Evolutionary conservation across 495 filamentous ascomycete species (phyloP).

Genomic region (Talaromyces trachyspermus): DNA sequence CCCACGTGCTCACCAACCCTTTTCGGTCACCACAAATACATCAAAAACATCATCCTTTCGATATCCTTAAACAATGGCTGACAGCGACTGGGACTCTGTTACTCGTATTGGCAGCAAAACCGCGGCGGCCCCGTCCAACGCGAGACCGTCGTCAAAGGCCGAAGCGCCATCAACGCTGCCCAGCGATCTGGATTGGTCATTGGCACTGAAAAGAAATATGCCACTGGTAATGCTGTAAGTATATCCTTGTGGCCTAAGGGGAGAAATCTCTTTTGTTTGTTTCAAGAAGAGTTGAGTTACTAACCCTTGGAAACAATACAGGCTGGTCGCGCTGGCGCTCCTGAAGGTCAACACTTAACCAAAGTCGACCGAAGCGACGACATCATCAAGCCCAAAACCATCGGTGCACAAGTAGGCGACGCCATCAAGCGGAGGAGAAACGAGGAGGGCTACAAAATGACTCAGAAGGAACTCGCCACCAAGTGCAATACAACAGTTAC

Average conservation of each 20-base stretch:
- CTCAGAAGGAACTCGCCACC: constrained; percentile 91
- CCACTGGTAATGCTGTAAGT: constrained; percentile 70
- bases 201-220: constrained; percentile 89
- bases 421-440: constrained; percentile 71
- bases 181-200: constrained; percentile 69
- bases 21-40: not conserved
- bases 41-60: not conserved
- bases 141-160: constrained; percentile 83
- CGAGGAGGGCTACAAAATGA: constrained; percentile 74
- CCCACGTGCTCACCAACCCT: too few species aligned
- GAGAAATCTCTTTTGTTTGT: not conserved
- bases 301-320: constrained; percentile 17
- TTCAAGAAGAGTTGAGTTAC: not conserved
- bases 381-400: constrained; percentile 91
- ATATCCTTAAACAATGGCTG: constrained; percentile 2
- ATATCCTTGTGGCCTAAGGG: too few species aligned
- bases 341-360: constrained; percentile 90
- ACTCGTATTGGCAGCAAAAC: constrained; percentile 90
- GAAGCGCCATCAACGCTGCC: constrained; percentile 83
- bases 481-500: constrained; percentile 83
- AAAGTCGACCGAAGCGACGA: constrained; percentile 98
- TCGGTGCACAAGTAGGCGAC: constrained; percentile 70
- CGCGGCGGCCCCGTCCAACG: constrained; percentile 55
- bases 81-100: constrained; percentile 74
- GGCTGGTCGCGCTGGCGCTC: constrained; percentile 48